These are phyloP conservation scores for Botryosphaeria dothidea DNA, from an alignment of 2,329 filamentous ascomycete genomes.

Conservation along the genomic window DNA sequence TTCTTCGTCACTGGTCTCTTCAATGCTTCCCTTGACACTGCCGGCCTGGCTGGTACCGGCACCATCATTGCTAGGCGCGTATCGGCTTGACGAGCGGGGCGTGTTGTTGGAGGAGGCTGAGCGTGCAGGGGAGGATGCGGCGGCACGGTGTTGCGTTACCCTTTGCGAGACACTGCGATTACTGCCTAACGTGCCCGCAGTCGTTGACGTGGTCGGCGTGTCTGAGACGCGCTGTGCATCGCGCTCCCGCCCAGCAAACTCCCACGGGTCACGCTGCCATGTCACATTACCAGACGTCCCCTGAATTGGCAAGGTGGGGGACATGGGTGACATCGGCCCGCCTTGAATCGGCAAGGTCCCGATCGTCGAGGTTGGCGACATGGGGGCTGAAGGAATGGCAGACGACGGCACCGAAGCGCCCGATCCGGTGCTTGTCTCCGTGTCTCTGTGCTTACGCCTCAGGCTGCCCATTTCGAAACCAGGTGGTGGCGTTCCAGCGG, in stretches of 20 bases:
- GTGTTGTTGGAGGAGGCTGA: conserved; percentile 16
- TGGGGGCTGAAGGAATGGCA: conserved; percentile 3
- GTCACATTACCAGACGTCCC: conserved; percentile 1
- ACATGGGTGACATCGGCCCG: conserved; percentile 14
- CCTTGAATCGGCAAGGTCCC: conserved; percentile 17
- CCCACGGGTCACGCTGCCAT: conserved; percentile 18
- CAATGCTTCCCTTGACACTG: conserved; percentile 20
- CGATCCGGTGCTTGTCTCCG: conserved; percentile 16
- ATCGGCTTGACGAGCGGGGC: conserved; percentile 11
- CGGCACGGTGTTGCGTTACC: neutral
- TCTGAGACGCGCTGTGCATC: conserved; percentile 16
- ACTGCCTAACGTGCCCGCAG: conserved; percentile 17
- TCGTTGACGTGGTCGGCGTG: conserved; percentile 16
- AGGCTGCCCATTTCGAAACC: conserved; percentile 29
- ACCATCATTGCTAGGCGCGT: conserved; percentile 7
- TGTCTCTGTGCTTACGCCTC: conserved; percentile 22
- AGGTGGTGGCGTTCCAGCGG: conserved; percentile 25
- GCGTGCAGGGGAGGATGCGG: conserved; percentile 15
- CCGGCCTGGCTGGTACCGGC: conserved; percentile 5
- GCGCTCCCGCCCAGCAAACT: conserved; percentile 9
- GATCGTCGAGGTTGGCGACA: conserved; percentile 18
- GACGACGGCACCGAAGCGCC: conserved; percentile 13
- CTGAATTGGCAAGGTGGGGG: conserved; percentile 8
- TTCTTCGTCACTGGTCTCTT: conserved; percentile 19
- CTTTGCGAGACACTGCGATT: conserved; percentile 17